Conservation (phyloP, 78 protist species). For the Dictyostelium brefeldianum region DNA sequence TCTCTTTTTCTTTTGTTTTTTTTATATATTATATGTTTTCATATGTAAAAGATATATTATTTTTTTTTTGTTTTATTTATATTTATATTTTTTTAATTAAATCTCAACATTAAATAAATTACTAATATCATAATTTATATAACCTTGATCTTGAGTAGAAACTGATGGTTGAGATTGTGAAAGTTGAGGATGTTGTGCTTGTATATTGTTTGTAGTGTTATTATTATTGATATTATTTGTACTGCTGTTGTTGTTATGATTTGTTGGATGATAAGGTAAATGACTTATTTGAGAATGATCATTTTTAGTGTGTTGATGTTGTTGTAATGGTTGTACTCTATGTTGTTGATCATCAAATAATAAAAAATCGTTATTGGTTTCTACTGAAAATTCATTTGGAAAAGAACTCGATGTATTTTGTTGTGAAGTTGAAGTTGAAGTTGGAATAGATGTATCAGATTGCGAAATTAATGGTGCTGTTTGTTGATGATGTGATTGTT, state of each 20-base stretch:
- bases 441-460: conserved; percentile 1
- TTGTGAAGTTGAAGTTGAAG: conserved; percentile 1
- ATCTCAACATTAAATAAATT: conserved; percentile 38
- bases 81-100: neutral
- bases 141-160: conserved; percentile 26
- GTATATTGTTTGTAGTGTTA: neutral
- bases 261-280: conserved; percentile 17
- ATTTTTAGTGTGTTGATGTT: conserved; percentile 4
- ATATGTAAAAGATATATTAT: no score
- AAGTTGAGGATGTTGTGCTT: neutral
- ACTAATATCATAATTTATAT: conserved; percentile 38
- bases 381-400: neutral
- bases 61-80: no score
- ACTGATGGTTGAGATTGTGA: conserved; percentile 18
- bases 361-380: conserved; percentile 40
- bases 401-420: neutral
- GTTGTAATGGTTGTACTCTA: neutral
- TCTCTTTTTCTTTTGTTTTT: no score
- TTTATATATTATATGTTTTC: neutral
- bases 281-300: conserved; percentile 34
- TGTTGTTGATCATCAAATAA: conserved; percentile 19
- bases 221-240: neutral
- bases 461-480: conserved; percentile 18
- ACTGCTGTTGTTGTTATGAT: neutral
- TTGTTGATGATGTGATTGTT: neutral